phyloP scores from a whole-genome alignment of 1,284 basidiomycete species.

The Apiotrichum domesticum region DNA sequence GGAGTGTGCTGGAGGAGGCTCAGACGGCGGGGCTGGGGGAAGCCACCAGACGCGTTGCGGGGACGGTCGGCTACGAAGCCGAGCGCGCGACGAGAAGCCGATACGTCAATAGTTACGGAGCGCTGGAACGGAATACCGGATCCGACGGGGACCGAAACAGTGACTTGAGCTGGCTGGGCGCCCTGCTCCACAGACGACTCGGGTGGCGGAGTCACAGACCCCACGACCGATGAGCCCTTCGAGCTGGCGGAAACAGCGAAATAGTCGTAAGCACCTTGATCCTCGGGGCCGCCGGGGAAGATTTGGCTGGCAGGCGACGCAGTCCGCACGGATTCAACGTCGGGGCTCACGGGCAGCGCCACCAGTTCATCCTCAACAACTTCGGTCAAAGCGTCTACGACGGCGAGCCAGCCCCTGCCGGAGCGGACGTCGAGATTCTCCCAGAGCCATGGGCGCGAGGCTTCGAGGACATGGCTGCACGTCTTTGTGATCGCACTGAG shows the following conservation, averaged over 20 bases:
- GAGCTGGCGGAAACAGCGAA: neutral
- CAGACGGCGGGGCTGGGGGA: slow-evolving; percentile 29
- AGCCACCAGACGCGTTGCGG: neutral
- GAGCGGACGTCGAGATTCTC: slow-evolving; percentile 42
- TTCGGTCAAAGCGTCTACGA: slow-evolving; percentile 45
- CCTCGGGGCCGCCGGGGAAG: neutral
- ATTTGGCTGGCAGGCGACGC: neutral
- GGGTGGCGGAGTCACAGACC: neutral
- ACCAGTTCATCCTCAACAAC: slow-evolving; percentile 20
- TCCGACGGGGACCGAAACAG: neutral
- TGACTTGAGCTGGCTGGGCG: neutral
- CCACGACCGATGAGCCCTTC: neutral
- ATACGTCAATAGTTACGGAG: neutral
- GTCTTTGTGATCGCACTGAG: slow-evolving; percentile 25
- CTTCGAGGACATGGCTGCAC: slow-evolving; percentile 29
- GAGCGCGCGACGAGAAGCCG: neutral
- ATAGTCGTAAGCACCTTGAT: neutral
- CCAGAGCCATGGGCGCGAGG: slow-evolving; percentile 44
- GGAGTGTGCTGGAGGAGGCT: slow-evolving; percentile 33
- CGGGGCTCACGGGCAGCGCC: neutral
- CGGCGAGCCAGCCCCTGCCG: slow-evolving; percentile 45
- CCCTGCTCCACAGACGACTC: neutral
- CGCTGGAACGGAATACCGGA: neutral
- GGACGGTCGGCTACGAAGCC: neutral
- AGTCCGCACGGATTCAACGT: neutral